Evolutionary conservation across 371 early-diverging fungal species (phyloP), one percentile per base, ranked within the genome.

Genomic region (Mortierella sp.): DNA sequence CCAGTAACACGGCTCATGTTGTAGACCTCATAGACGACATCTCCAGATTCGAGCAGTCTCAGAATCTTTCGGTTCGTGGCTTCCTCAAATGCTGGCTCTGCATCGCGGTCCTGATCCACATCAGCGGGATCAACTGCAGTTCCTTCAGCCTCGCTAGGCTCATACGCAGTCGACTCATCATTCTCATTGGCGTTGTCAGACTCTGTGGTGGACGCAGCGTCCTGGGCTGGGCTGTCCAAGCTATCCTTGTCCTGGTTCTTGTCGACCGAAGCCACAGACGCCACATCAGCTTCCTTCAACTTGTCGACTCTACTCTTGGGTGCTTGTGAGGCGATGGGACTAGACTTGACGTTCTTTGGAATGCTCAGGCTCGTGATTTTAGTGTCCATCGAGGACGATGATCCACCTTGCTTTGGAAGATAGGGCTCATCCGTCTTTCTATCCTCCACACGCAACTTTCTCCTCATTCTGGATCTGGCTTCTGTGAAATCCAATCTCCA

Each of bases 401-500:
- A 70, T 10, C 83, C 77, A 28, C 68, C 75, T n/a, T 81, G 76
- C 64, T 81, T 81, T 14, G 83, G 77, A 62, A 73, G 35, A 26
- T 78, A 83, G 1, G 71, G 72, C 18, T 67, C 78, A 49, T 83
- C 75, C 2, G 75, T 54, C 68, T 81, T 76, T 35, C 83, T 68
- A n/a, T 81, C 83, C 24, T 81, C 73, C 8, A 76, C 70, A 0
- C 77, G 72, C 37, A 81, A 58, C 45, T 81, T 81, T 10, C 83
- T 64, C n/a, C 83, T 65, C 83, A 81, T 81, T 12, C 83, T 60
- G 14, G 83, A 81, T 24, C 73, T 81, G 22, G 86, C 93, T 77
- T 94, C 94, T 8, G 93, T 93, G 63, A 92, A 90, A 77, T 94
- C 94, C 12, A 94, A 77, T 66, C 91, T 86, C 94, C 94, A 94